Percentiles rank a stretch among this genome's conserved stretches.
Conservation (phyloP, 352 stramenopile genomes). For the Globisporangium sylvaticum region DNA sequence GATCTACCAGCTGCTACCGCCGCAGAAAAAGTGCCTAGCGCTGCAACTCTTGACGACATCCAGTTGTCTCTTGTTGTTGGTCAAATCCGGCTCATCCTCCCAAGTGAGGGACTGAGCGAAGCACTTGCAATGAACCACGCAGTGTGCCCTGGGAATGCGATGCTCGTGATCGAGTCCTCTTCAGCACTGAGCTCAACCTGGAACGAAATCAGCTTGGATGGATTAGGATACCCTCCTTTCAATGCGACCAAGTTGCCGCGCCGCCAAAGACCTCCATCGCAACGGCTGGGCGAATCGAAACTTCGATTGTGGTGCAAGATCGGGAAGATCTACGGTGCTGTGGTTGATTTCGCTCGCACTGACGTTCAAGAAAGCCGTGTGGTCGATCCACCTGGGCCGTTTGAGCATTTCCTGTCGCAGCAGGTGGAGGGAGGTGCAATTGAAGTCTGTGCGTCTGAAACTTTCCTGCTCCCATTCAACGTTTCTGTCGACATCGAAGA, state of each 20-base stretch:
- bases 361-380: background rate
- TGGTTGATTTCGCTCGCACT: conserved; percentile 23
- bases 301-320: conserved; percentile 39
- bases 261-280: conserved; percentile 35
- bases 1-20: background rate
- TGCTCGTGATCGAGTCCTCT: conserved; percentile 49
- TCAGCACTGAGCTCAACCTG: conserved; percentile 36
- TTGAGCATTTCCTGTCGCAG: conserved; percentile 30
- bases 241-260: conserved; percentile 63
- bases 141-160: conserved; percentile 21
- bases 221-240: conserved; percentile 73
- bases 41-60: conserved; percentile 16
- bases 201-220: conserved; percentile 60
- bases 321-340: conserved; percentile 44
- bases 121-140: conserved; percentile 16
- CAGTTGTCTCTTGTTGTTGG: conserved; percentile 47
- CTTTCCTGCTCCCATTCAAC: conserved; percentile 52
- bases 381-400: conserved; percentile 17
- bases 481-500: conserved; percentile 38
- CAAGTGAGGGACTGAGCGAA: conserved; percentile 34
- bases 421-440: conserved; percentile 12
- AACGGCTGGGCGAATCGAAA: conserved; percentile 39
- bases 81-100: conserved; percentile 50
- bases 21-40: background rate
- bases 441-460: conserved; percentile 21